Conservation (phyloP, 495 filamentous ascomycete species). For the Talaromyces borbonicus region DNA sequence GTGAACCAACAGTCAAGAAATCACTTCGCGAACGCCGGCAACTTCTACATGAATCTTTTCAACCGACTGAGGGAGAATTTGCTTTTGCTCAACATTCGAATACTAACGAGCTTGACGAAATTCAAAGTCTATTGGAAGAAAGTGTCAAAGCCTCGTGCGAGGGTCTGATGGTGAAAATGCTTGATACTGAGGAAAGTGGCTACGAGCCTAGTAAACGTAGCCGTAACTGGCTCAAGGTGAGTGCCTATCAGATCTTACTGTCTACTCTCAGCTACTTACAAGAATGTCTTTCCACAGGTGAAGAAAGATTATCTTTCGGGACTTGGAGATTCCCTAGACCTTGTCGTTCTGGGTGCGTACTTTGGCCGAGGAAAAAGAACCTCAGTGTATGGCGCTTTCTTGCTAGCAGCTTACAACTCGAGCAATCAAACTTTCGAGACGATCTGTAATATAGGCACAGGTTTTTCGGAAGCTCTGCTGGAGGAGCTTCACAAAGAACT, state of each 20-base stretch:
- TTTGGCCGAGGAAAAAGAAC: slow-evolving; percentile 91
- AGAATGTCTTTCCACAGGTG: slow-evolving; percentile 47
- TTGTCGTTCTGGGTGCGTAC: slow-evolving; percentile 93
- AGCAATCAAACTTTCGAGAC: slow-evolving; percentile 74
- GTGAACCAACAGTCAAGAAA: slow-evolving; percentile 81
- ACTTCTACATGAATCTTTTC: slow-evolving; percentile 64
- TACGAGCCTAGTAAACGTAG: slow-evolving; percentile 93
- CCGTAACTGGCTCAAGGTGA: slow-evolving; percentile 95
- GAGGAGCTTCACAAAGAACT: slow-evolving; percentile 71
- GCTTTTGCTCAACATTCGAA: slow-evolving; percentile 80
- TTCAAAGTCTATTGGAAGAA: slow-evolving; percentile 84
- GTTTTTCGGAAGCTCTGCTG: slow-evolving; percentile 81
- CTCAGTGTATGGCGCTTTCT: slow-evolving; percentile 87
- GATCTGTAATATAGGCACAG: slow-evolving; percentile 96
- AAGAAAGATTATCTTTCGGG: slow-evolving; percentile 96
- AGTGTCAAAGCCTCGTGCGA: slow-evolving; percentile 91
- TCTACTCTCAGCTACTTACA: slow-evolving; percentile 11
- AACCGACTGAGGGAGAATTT: slow-evolving; percentile 77
- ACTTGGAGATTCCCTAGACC: slow-evolving; percentile 89
- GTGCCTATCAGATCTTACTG: slow-evolving; percentile 7
- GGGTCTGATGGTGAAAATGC: slow-evolving; percentile 98
- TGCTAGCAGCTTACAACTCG: slow-evolving; percentile 86
- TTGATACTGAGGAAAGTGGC: slow-evolving; percentile 80
- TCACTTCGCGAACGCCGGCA: slow-evolving; percentile 75
- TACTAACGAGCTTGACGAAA: slow-evolving; percentile 84